Evolutionary conservation across 2,329 filamentous ascomycete species (phyloP), one percentile per base, ranked within the genome.

Genomic region (Venturiaceae sp.): DNA sequence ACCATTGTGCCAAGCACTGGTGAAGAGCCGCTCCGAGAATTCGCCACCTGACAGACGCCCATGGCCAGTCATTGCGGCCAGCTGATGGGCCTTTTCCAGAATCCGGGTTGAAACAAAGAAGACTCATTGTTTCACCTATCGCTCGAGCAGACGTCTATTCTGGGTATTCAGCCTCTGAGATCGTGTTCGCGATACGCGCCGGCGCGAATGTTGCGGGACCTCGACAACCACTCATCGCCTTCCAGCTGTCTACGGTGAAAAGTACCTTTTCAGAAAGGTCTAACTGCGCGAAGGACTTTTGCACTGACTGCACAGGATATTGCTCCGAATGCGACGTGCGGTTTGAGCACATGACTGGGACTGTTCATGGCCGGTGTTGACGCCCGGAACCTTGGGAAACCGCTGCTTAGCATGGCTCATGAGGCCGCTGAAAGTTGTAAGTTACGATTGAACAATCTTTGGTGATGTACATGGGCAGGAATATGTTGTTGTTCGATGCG

Each of bases 171-270:
- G 65, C 64, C 65, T 69, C 62, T 61, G 60, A 62, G 67, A 65
- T 68, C 63, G 67, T 53, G 67, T 65, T 67, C 66, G 66, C 66
- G 63, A 64, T 72, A 71, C 65, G 68, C 71, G 71, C 71, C 71
- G 63, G 65, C 62, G 65, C 66, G 63, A 62, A 63, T 64, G 66
- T 63, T 62, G 13, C 23, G 44, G 30, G 44, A n/a, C 44, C 65
- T 64, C 68, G 62, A 64, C 64, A 69, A 65, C 71, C 71, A 74
- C 68, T 73, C 70, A 64, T 68, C 68, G 65, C 67, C 64, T 64
- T 66, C 66, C 63, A 28, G 55, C 21, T 36, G 2, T 8, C 41
- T 28, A 39, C 37, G 37, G 37, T 16, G 41, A 47, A 28, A 14
- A 47, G 30, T 9, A 16, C 30, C 44, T 26, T 23, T 30, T 16